Percentiles rank a stretch among this genome's conserved stretches.
These are phyloP conservation scores for Metschnikowia dekortorum DNA, from an alignment of 805 yeast species.

Conservation along the genomic window DNA sequence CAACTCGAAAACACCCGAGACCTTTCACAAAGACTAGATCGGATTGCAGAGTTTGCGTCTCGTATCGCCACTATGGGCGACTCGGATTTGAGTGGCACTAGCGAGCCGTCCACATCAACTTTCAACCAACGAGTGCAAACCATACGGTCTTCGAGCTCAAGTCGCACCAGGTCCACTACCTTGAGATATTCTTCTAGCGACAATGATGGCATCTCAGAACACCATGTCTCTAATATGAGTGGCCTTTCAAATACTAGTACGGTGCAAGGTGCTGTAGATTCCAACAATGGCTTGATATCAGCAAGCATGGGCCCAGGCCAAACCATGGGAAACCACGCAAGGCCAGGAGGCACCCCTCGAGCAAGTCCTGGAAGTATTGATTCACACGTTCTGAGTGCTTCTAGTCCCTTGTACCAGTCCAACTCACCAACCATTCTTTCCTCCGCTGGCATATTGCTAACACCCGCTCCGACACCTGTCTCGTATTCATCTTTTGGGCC, in stretches of 20 bases:
- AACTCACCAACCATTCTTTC: background rate
- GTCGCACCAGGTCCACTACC: slow-evolving; percentile 1
- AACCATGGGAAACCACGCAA: background rate
- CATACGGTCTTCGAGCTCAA: slow-evolving; percentile 1
- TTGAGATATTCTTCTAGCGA: background rate
- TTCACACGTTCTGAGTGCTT: background rate
- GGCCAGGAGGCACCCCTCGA: background rate
- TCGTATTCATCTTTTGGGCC: background rate
- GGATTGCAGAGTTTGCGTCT: slow-evolving; percentile 23
- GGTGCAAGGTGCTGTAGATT: background rate
- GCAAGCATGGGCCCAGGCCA: background rate
- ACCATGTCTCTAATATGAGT: background rate
- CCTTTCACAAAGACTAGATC: slow-evolving; percentile 19
- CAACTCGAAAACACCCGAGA: background rate
- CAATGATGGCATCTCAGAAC: background rate
- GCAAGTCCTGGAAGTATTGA: background rate
- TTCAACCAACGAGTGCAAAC: slow-evolving; percentile 2
- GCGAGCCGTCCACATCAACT: background rate
- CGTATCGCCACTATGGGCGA: slow-evolving; percentile 8
- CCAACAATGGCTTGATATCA: background rate
- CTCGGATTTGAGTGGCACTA: slow-evolving; percentile 1
- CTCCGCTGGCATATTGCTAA: background rate
- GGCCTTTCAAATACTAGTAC: background rate
- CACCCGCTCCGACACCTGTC: background rate
- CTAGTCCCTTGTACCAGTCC: background rate